Conservation (phyloP, 768 basidiomycete genomes). For the Lentinula sp. region DNA sequence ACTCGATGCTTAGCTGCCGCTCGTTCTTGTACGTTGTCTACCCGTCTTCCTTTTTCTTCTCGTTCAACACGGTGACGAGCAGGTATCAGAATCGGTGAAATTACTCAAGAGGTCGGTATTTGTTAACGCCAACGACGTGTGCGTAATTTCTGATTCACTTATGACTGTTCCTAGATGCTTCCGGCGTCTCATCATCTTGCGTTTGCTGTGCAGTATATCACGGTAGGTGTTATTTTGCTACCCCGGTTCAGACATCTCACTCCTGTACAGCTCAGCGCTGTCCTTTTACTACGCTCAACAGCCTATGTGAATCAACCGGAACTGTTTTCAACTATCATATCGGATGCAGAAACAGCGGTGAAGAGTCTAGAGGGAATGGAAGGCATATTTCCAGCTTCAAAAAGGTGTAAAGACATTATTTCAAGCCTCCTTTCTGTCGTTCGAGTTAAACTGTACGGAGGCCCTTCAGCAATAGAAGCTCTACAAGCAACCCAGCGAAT, state of each 20-base stretch:
- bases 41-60: background rate
- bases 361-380: constrained; percentile 12
- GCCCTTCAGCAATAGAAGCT: constrained; percentile 11
- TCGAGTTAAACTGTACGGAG: constrained; percentile 11
- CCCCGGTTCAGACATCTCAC: background rate
- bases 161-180: constrained; percentile 6
- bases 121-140: background rate
- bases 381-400: constrained; percentile 11
- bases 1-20: constrained; percentile 13
- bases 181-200: constrained; percentile 15
- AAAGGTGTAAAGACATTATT: constrained; percentile 13
- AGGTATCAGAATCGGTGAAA: constrained; percentile 15
- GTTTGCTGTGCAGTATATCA: constrained; percentile 15
- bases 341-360: constrained; percentile 13
- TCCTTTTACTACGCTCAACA: constrained; percentile 13
- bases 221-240: constrained; percentile 1
- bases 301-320: constrained; percentile 11
- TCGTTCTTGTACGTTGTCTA: constrained; percentile 10
- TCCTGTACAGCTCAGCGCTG: constrained; percentile 8
- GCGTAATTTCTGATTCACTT: background rate
- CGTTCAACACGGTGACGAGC: background rate
- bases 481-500: constrained; percentile 10
- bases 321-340: constrained; percentile 11
- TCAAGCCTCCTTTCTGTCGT: constrained; percentile 12
- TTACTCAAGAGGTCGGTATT: constrained; percentile 11